Conservation (phyloP, 495 filamentous ascomycete species). For the Podospora conica region DNA sequence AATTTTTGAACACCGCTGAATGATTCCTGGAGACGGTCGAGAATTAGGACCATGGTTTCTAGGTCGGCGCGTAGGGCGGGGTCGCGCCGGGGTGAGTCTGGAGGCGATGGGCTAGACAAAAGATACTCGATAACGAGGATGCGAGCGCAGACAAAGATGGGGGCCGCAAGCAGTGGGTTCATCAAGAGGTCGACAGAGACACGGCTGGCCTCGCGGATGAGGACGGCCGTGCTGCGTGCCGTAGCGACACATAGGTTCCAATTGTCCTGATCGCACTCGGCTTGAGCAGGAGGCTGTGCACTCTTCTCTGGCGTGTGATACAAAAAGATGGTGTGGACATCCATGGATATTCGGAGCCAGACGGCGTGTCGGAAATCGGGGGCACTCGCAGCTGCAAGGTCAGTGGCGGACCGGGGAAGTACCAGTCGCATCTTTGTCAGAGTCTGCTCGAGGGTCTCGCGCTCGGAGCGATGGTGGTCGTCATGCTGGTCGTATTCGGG, state of each 20-base stretch:
- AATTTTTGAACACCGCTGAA: slow-evolving; percentile 4
- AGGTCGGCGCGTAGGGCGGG: neutral
- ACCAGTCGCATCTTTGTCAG: slow-evolving; percentile 1
- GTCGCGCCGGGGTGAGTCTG: neutral
- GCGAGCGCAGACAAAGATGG: slow-evolving; percentile 1
- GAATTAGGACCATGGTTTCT: neutral
- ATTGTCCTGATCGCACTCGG: neutral
- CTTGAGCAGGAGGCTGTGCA: neutral
- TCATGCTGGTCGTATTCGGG: neutral
- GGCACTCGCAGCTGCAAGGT: neutral
- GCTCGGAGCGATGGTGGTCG: neutral
- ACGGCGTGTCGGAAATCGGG: neutral
- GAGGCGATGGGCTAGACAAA: neutral
- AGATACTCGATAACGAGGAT: slow-evolving; percentile 3
- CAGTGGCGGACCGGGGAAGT: slow-evolving; percentile 1
- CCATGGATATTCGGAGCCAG: slow-evolving; percentile 4
- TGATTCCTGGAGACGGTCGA: slow-evolving; percentile 1
- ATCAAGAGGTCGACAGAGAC: slow-evolving; percentile 5
- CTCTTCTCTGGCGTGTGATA: neutral
- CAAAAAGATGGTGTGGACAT: slow-evolving; percentile 4
- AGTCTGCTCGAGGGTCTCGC: neutral
- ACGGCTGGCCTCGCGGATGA: slow-evolving; percentile 1
- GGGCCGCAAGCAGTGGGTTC: neutral
- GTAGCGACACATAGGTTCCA: slow-evolving; percentile 3
- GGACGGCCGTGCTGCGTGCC: neutral